A percentile compares a stretch with the other conserved stretches of the same genome.
phyloP scores from a whole-genome alignment of 768 basidiomycete genomes.

The Naganishia vishniacii region DNA sequence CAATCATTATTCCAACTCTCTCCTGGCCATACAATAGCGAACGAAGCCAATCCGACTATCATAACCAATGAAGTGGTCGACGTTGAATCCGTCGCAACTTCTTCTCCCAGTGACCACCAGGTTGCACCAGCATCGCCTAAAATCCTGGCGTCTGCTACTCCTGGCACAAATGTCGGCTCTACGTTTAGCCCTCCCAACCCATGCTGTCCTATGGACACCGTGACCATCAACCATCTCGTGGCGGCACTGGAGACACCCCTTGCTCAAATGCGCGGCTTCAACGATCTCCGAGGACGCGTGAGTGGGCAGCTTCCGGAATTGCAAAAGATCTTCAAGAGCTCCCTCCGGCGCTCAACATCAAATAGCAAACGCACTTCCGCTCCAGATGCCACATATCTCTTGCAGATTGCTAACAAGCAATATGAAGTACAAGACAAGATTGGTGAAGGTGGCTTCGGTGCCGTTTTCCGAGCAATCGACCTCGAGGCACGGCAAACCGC shows the following conservation, averaged over 20 bases:
- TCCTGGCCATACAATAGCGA: slow-evolving; percentile 22
- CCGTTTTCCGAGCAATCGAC: slow-evolving; percentile 76
- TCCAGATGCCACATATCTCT: slow-evolving; percentile 53
- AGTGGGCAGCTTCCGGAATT: slow-evolving; percentile 62
- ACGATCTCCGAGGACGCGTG: slow-evolving; percentile 38
- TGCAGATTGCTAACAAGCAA: slow-evolving; percentile 54
- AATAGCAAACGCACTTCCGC: slow-evolving; percentile 4
- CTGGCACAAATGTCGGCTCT: background rate
- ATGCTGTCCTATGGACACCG: slow-evolving; percentile 74
- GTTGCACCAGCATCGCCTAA: background rate
- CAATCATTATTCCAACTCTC: slow-evolving; percentile 22
- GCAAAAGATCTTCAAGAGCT: slow-evolving; percentile 63
- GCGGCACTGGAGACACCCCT: slow-evolving; percentile 55
- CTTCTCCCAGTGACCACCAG: too few species aligned
- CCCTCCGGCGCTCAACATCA: slow-evolving; percentile 20
- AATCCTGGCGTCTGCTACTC: slow-evolving; percentile 9
- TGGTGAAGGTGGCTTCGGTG: slow-evolving; percentile 93
- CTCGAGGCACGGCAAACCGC: slow-evolving; percentile 48
- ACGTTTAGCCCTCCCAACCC: slow-evolving; percentile 62
- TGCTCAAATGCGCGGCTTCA: slow-evolving; percentile 44
- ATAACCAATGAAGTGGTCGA: slow-evolving; percentile 1
- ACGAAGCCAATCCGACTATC: background rate
- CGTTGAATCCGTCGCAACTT: background rate
- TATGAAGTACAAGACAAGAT: slow-evolving; percentile 78
- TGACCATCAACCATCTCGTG: slow-evolving; percentile 62